phyloP scores from a whole-genome alignment of 2,329 filamentous ascomycete species.

The Cytospora paraplurivora region DNA sequence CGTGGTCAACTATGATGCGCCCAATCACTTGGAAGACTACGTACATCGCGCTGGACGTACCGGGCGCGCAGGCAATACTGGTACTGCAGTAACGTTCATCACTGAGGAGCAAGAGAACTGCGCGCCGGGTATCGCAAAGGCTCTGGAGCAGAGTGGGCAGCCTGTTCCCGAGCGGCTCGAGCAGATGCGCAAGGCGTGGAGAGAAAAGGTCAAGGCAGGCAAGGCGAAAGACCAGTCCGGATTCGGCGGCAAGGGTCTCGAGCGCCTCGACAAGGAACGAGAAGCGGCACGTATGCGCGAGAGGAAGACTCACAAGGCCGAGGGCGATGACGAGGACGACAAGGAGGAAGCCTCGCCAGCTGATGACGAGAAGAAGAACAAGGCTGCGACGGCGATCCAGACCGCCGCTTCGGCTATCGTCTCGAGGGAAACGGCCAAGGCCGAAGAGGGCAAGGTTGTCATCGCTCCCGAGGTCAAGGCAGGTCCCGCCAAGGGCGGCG shows the following conservation, averaged over 20 bases:
- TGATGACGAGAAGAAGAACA: constrained; percentile 70
- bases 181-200: constrained; percentile 71
- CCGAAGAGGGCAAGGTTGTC: constrained; percentile 37
- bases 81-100: constrained; percentile 92
- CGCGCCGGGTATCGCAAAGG: constrained; percentile 84
- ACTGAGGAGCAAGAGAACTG: constrained; percentile 91
- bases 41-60: constrained; percentile 93
- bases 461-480: constrained; percentile 38
- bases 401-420: constrained; percentile 61
- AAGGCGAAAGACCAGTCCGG: constrained; percentile 88
- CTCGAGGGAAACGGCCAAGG: constrained; percentile 53
- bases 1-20: constrained; percentile 93
- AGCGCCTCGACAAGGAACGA: constrained; percentile 86
- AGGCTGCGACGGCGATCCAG: constrained; percentile 66
- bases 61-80: constrained; percentile 89
- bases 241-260: constrained; percentile 93
- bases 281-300: constrained; percentile 85
- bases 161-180: constrained; percentile 70
- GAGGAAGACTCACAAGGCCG: constrained; percentile 86
- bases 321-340: constrained; percentile 75
- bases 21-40: constrained; percentile 94
- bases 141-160: constrained; percentile 88
- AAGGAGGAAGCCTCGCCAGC: constrained; percentile 62
- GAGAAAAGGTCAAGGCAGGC: constrained; percentile 88
- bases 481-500: constrained; percentile 52